Conservation (phyloP, 257 asterid genomes). For the Anisodus tanguticus region DNA sequence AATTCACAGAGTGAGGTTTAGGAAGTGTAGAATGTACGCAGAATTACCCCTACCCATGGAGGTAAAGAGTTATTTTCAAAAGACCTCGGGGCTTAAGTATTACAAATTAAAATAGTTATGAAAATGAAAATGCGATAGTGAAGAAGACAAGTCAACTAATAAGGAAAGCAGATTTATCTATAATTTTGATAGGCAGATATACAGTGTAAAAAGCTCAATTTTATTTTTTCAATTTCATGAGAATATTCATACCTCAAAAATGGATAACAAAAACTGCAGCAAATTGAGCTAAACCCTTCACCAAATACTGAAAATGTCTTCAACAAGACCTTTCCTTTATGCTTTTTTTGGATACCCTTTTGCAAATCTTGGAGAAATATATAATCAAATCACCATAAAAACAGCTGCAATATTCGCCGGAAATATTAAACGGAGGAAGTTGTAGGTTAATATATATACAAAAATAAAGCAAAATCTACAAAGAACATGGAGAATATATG, state of each 20-base stretch:
- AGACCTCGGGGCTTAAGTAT: too few species aligned
- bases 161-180: too few species aligned
- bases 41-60: too few species aligned
- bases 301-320: not conserved
- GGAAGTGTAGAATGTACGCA: too few species aligned
- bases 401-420: constrained; percentile 25
- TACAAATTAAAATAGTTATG: too few species aligned
- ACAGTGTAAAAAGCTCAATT: too few species aligned
- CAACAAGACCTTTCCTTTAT: not conserved
- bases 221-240: not conserved
- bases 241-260: not conserved
- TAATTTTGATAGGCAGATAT: too few species aligned
- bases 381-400: constrained; percentile 24
- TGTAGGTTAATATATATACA: constrained; percentile 32
- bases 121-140: too few species aligned
- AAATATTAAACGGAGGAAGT: constrained; percentile 16
- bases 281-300: constrained; percentile 1
- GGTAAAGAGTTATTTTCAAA: too few species aligned
- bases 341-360: not conserved
- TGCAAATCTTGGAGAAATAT: not conserved
- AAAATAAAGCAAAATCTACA: not conserved
- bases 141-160: too few species aligned
- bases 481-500: constrained; percentile 19
- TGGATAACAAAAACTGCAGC: not conserved
- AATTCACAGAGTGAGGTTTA: too few species aligned